Evolutionary conservation across 2,329 filamentous ascomycete genomes (phyloP).

Genomic region (Chrysoporthe puriensis): DNA sequence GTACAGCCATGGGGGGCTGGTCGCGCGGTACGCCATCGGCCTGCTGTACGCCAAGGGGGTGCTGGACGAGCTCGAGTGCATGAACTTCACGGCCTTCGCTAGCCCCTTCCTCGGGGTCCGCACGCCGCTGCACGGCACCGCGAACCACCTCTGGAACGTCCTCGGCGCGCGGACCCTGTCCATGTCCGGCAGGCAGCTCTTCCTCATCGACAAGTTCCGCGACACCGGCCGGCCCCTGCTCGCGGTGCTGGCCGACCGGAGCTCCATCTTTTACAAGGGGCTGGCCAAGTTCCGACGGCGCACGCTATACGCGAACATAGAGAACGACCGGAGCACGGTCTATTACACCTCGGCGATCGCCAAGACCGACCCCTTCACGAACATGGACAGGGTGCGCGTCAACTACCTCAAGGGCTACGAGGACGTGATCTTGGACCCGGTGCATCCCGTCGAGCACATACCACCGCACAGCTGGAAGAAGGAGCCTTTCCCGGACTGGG

Average conservation of each 20-base stretch:
- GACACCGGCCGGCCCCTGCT: conserved; percentile 81
- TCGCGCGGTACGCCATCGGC: conserved; percentile 85
- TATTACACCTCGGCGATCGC: conserved; percentile 84
- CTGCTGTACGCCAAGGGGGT: conserved; percentile 80
- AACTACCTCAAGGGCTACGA: conserved; percentile 77
- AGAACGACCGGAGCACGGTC: conserved; percentile 81
- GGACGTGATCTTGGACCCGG: conserved; percentile 73
- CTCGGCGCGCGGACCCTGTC: conserved; percentile 81
- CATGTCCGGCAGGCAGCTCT: conserved; percentile 83
- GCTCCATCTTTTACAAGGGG: conserved; percentile 83
- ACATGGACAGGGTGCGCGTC: conserved; percentile 68
- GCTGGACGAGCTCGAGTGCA: conserved; percentile 77
- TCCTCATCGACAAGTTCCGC: conserved; percentile 83
- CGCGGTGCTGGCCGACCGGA: conserved; percentile 77
- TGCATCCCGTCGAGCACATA: conserved; percentile 60
- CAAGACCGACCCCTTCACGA: conserved; percentile 75
- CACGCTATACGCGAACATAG: conserved; percentile 81
- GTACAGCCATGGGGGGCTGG: conserved; percentile 86
- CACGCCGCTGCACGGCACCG: conserved; percentile 67
- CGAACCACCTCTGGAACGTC: conserved; percentile 77
- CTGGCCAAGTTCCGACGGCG: conserved; percentile 76
- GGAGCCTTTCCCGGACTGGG: conserved; percentile 30
- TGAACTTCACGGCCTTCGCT: conserved; percentile 94
- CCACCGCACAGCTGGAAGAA: conserved; percentile 35
- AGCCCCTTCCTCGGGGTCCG: conserved; percentile 81